Evolutionary conservation across 345 rosid species (phyloP).

Genomic region (Pseudoturritis turrita): DNA sequence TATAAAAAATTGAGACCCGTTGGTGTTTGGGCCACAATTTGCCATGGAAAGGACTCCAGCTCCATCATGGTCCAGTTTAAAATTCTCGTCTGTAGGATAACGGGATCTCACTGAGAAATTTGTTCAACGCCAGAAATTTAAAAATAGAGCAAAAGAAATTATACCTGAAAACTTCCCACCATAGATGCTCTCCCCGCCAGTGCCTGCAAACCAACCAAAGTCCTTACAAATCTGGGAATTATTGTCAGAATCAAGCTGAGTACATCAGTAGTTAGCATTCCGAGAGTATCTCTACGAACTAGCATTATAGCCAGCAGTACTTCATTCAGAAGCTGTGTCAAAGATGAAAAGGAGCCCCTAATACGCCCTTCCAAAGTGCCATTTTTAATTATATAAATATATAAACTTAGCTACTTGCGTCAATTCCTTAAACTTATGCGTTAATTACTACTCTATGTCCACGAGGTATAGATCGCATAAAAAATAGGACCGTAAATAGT

Average conservation of each 20-base stretch:
- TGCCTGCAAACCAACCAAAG: constrained; percentile 87
- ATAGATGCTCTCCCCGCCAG: constrained; percentile 98
- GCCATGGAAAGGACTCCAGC: constrained; percentile 97
- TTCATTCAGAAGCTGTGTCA: background rate
- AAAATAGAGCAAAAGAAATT: constrained; percentile 11
- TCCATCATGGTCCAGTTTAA: constrained; percentile 67
- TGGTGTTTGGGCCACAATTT: constrained; percentile 85
- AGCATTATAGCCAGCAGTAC: background rate
- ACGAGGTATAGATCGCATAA: background rate
- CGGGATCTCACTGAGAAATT: background rate
- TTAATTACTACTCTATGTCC: background rate
- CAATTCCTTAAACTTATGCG: background rate
- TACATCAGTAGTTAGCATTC: background rate
- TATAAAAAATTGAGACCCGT: constrained; percentile 95
- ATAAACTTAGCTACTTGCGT: background rate
- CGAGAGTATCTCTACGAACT: background rate
- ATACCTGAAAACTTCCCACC: constrained; percentile 96
- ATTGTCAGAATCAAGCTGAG: constrained; percentile 39
- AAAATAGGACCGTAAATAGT: background rate
- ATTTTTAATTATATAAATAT: background rate
- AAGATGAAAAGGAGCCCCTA: background rate
- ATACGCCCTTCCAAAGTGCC: background rate
- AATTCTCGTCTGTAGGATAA: constrained; percentile 76
- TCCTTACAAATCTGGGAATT: constrained; percentile 53
- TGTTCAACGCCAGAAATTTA: background rate